Evolutionary conservation across 139 green algal genomes (phyloP).

Genomic region (Raphidocelis subcapitata): DNA sequence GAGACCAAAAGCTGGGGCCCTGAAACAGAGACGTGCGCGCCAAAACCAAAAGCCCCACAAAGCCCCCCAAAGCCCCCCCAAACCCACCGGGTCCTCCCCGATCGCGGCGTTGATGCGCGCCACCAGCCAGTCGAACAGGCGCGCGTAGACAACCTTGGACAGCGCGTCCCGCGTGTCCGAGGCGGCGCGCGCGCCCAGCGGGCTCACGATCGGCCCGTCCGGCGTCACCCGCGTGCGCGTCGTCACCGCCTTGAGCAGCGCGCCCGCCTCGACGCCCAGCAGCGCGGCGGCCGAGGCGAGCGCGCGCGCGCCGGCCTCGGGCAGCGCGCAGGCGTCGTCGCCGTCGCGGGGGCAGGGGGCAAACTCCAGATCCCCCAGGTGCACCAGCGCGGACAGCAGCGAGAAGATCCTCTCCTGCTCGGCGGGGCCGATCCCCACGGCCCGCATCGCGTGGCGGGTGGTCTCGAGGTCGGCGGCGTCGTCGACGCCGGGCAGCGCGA

Average conservation of each 20-base stretch:
- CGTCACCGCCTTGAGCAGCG: conserved; percentile 79
- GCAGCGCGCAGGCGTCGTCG: neutral
- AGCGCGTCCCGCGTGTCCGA: conserved; percentile 88
- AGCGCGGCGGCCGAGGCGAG: conserved; percentile 52
- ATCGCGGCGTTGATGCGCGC: conserved; percentile 65
- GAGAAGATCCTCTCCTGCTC: conserved; percentile 83
- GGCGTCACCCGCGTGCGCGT: conserved; percentile 89
- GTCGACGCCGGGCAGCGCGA: conserved; percentile 65
- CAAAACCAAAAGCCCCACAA: too few species aligned
- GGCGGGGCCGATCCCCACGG: conserved; percentile 85
- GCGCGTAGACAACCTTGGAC: conserved; percentile 85
- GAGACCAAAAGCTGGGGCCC: too few species aligned
- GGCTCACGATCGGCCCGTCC: conserved; percentile 90
- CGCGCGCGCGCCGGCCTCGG: neutral
- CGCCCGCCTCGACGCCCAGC: conserved; percentile 70
- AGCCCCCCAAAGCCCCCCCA: too few species aligned
- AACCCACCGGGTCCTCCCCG: conserved; percentile 51
- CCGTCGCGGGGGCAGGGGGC: conserved; percentile 24
- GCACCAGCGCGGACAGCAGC: conserved; percentile 90
- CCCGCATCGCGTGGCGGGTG: conserved; percentile 92
- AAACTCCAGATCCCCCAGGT: conserved; percentile 94
- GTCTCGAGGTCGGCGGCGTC: conserved; percentile 86
- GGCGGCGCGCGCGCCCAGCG: conserved; percentile 75
- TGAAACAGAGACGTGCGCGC: too few species aligned
- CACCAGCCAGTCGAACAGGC: conserved; percentile 98